Conservation (phyloP, 257 asterid genomes). For the Solanum chmielewskii region DNA sequence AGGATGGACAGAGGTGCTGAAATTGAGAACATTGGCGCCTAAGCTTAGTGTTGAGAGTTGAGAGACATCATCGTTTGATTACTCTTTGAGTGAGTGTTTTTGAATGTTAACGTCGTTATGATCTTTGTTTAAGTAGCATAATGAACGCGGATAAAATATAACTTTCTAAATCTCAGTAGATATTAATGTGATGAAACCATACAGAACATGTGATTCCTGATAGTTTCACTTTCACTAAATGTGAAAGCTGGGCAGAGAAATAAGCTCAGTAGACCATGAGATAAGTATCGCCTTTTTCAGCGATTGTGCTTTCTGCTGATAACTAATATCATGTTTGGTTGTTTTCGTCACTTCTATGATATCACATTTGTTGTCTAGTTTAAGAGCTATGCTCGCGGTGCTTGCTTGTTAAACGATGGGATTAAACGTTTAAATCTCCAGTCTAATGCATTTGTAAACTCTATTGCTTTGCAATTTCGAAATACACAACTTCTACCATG, state of each 20-base stretch:
- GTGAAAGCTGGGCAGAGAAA: not conserved
- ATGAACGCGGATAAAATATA: not conserved
- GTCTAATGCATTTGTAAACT: not conserved
- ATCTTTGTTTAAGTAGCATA: not conserved
- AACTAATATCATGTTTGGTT: not conserved
- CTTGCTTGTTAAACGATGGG: not conserved
- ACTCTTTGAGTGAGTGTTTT: not conserved
- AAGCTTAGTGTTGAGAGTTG: not conserved
- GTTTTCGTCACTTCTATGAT: not conserved
- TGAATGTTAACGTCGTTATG: not conserved
- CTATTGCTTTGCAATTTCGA: no score
- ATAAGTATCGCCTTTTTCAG: not conserved
- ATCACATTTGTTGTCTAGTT: not conserved
- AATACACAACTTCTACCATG: no score
- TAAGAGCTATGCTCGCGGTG: not conserved
- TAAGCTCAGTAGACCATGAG: not conserved
- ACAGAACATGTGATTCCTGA: not conserved
- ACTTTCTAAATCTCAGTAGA: not conserved
- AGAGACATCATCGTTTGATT: not conserved
- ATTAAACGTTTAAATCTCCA: not conserved
- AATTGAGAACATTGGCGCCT: conserved; percentile 64
- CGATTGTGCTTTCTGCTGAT: not conserved
- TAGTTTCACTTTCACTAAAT: not conserved
- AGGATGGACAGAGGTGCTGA: conserved; percentile 79
- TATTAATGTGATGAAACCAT: not conserved